phyloP scores from a whole-genome alignment of 345 rosid species.

The Rubroshorea leprosula region DNA sequence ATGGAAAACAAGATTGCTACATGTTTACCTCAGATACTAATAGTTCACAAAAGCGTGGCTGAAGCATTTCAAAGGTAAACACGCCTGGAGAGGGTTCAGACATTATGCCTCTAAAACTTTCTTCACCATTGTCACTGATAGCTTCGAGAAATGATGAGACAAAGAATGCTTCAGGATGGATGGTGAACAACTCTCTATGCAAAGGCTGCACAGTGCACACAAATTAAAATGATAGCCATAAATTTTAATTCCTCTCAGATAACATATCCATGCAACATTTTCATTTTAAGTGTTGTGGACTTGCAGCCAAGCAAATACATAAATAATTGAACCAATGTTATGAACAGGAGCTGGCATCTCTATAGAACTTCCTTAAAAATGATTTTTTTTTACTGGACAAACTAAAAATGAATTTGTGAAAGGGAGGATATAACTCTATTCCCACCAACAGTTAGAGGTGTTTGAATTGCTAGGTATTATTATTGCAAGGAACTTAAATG shows the following conservation, averaged over 20 bases:
- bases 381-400: too few species aligned
- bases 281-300: background rate
- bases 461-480: too few species aligned
- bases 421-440: too few species aligned
- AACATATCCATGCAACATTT: background rate
- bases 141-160: conserved; percentile 73
- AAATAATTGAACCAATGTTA: too few species aligned
- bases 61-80: conserved; percentile 77
- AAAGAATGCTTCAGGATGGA: conserved; percentile 55
- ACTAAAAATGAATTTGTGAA: too few species aligned
- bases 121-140: conserved; percentile 46
- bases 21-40: conserved; percentile 65
- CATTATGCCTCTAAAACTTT: conserved; percentile 57
- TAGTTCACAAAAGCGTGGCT: conserved; percentile 62
- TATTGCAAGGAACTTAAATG: too few species aligned
- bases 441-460: too few species aligned
- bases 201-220: conserved; percentile 72
- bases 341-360: too few species aligned
- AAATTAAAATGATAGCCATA: conserved; percentile 13
- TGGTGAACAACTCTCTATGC: conserved; percentile 56
- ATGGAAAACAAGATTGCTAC: background rate
- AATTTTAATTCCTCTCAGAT: background rate
- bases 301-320: too few species aligned
- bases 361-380: too few species aligned
- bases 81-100: conserved; percentile 60